Conservation (phyloP, 805 yeast genomes). For the Cyberlindnera suaveolens region DNA sequence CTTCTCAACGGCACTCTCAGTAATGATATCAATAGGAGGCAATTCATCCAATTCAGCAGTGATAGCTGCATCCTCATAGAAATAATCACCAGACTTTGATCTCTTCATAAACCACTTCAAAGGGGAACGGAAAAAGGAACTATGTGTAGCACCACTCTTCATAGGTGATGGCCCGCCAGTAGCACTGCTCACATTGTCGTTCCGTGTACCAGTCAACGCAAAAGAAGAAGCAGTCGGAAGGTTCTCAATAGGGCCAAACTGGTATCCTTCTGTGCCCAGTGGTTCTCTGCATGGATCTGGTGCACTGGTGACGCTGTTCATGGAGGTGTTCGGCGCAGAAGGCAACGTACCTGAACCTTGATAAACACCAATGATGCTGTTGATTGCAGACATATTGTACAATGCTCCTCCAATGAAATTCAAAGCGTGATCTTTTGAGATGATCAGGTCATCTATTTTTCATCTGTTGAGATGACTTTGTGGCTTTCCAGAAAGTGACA, state of each 20-base stretch:
- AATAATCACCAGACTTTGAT: not conserved
- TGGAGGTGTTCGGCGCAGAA: too few species aligned
- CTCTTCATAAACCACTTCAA: slow-evolving; percentile 5
- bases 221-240: slow-evolving; percentile 1
- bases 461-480: too few species aligned
- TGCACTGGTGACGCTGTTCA: too few species aligned
- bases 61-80: not conserved
- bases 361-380: slow-evolving; percentile 1
- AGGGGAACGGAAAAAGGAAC: slow-evolving; percentile 3
- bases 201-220: not conserved
- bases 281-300: too few species aligned
- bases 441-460: too few species aligned
- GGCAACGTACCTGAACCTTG: slow-evolving; percentile 1
- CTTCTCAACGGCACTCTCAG: not conserved
- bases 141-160: not conserved
- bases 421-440: too few species aligned
- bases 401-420: too few species aligned
- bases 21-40: not conserved
- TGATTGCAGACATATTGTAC: not conserved
- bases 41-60: not conserved
- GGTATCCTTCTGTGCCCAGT: too few species aligned
- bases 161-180: not conserved
- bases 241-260: not conserved
- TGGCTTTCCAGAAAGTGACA: too few species aligned
- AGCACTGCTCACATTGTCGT: not conserved